phyloP scores from a whole-genome alignment of 805 yeast genomes.

The Dipodascus albidus region DNA sequence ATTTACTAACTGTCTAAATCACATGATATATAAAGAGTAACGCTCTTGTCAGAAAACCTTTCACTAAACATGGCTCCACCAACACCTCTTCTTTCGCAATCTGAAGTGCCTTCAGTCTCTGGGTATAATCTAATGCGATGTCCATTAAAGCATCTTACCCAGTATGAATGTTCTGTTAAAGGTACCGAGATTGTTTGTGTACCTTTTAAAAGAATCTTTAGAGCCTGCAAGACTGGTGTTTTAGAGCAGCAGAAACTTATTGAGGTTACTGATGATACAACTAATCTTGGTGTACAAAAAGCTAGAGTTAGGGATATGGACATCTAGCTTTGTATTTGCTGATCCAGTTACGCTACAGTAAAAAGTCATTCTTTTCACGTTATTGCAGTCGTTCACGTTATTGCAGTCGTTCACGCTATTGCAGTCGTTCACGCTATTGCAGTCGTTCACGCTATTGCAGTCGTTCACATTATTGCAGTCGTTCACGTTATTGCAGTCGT shows the following conservation, averaged over 20 bases:
- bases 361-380: no score
- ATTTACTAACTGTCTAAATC: no score
- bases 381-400: no score
- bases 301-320: background rate
- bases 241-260: background rate
- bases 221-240: constrained; percentile 1
- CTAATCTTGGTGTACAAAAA: background rate
- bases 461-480: no score
- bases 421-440: no score
- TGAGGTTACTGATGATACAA: constrained; percentile 1
- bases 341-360: no score
- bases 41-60: no score
- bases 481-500: no score
- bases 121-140: constrained; percentile 13
- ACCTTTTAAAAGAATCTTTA: constrained; percentile 20
- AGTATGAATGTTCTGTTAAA: constrained; percentile 19
- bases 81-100: background rate
- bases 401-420: no score
- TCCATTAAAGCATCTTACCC: constrained; percentile 16
- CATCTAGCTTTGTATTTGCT: no score
- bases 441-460: no score
- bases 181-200: constrained; percentile 18
- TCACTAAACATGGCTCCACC: constrained; percentile 18
- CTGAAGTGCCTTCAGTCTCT: constrained; percentile 7
- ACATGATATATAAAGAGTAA: background rate